These are phyloP conservation scores for Naegleria gruberi DNA, from an alignment of 208 protist genomes.

Conservation along the genomic window DNA sequence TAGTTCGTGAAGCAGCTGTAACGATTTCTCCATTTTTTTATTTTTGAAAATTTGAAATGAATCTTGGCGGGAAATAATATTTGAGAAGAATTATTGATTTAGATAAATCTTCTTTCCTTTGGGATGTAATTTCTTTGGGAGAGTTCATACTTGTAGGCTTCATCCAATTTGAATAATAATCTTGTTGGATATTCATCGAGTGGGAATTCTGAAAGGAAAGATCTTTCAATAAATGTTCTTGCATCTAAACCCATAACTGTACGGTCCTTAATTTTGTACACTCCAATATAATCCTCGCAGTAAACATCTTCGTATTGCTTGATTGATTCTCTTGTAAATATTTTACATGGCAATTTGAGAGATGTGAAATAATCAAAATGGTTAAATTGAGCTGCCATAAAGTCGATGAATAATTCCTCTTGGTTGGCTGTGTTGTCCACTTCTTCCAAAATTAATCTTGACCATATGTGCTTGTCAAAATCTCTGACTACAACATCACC, in stretches of 20 bases:
- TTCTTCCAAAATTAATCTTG: neutral
- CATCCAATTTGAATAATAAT: neutral
- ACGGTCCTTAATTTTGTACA: neutral
- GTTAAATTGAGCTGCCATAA: conserved; percentile 1
- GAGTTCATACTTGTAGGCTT: neutral
- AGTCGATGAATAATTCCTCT: neutral
- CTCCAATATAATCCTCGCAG: neutral
- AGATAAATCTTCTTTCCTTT: neutral
- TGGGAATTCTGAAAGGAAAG: neutral
- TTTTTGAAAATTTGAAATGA: too few relatives aligned
- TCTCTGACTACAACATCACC: neutral
- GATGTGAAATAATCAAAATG: neutral
- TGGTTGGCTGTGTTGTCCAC: neutral
- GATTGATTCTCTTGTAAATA: neutral
- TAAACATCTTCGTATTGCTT: neutral
- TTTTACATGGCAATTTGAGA: neutral
- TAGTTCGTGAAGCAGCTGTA: neutral
- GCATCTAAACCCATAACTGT: neutral
- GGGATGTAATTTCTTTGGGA: neutral
- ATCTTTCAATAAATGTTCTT: neutral
- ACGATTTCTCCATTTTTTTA: neutral
- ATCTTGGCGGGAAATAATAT: too few relatives aligned
- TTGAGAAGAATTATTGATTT: too few relatives aligned
- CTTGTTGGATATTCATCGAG: neutral
- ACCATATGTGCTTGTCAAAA: conserved; percentile 3